phyloP scores from a whole-genome alignment of 1,139 yeast genomes.

The Tardiomyces depauwii region DNA sequence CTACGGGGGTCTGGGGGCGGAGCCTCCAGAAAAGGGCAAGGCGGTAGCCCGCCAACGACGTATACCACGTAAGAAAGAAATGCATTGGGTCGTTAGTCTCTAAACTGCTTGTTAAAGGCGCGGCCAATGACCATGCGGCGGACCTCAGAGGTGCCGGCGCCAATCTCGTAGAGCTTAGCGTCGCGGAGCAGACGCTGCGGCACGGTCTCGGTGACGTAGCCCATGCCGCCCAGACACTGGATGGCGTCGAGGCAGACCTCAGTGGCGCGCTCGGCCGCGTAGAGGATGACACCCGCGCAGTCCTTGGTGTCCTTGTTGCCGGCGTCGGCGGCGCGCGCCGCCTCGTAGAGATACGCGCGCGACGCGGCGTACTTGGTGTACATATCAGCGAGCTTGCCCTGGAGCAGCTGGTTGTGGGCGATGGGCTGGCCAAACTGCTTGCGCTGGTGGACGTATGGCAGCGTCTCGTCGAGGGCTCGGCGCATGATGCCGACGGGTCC shows the following conservation, averaged over 20 bases:
- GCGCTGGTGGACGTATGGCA: conserved; percentile 24
- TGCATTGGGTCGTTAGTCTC: conserved; percentile 1
- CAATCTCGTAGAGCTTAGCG: conserved; percentile 25
- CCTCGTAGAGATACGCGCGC: conserved; percentile 19
- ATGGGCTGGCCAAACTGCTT: conserved; percentile 25
- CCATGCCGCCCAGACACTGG: conserved; percentile 27
- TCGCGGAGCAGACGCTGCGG: conserved; percentile 23
- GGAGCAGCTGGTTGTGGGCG: conserved; percentile 24
- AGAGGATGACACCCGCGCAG: conserved; percentile 25
- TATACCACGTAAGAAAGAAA: too few relatives aligned
- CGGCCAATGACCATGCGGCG: conserved; percentile 26
- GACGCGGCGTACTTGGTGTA: conserved; percentile 25
- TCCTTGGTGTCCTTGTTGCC: conserved; percentile 21
- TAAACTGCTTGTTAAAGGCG: conserved; percentile 22
- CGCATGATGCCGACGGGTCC: conserved; percentile 26
- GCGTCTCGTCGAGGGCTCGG: conserved; percentile 24
- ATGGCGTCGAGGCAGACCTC: conserved; percentile 25
- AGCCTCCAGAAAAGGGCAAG: too few relatives aligned
- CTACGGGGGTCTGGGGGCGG: too few relatives aligned
- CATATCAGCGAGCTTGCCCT: conserved; percentile 27
- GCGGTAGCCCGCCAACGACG: too few relatives aligned
- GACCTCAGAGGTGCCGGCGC: conserved; percentile 26
- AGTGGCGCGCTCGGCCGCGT: conserved; percentile 25
- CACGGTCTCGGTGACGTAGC: conserved; percentile 24
- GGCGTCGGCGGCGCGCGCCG: conserved; percentile 20